These are phyloP conservation scores for Stagonosporopsis chrysanthemi DNA, from an alignment of 2,329 filamentous ascomycete species.

Conservation along the genomic window DNA sequence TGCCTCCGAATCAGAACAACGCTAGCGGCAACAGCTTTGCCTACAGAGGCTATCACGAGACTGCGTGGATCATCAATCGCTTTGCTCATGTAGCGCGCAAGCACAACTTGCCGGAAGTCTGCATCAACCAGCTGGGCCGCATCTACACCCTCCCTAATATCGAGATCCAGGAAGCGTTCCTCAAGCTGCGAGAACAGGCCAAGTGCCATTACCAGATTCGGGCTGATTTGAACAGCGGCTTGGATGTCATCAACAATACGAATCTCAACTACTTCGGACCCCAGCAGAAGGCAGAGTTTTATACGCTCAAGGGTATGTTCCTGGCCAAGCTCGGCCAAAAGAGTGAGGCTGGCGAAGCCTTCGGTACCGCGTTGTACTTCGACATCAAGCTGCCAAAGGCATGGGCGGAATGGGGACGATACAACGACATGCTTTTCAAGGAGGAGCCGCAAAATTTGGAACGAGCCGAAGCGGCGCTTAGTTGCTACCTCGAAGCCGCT, in stretches of 20 bases:
- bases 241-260: conserved; percentile 99
- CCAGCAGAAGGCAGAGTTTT: conserved; percentile 98
- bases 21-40: conserved; percentile 91
- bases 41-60: conserved; percentile 97
- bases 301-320: conserved; percentile 99
- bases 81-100: conserved; percentile 98
- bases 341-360: conserved; percentile 90
- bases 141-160: conserved; percentile 99
- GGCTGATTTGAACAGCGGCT: conserved; percentile 85
- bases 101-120: conserved; percentile 95
- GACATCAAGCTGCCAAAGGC: conserved; percentile 95
- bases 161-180: conserved; percentile 98
- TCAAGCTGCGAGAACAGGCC: conserved; percentile 97
- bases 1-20: conserved; percentile 78
- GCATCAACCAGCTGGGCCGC: conserved; percentile 93
- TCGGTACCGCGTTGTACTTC: conserved; percentile 93
- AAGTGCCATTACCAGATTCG: conserved; percentile 98
- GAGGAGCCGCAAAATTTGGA: conserved; percentile 82
- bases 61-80: conserved; percentile 99
- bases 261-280: conserved; percentile 98
- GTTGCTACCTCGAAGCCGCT: conserved; percentile 94
- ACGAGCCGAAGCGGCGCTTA: conserved; percentile 88
- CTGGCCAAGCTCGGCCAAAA: conserved; percentile 90
- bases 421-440: conserved; percentile 96
- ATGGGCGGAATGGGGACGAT: conserved; percentile 99